phyloP scores from a whole-genome alignment of 345 rosid genomes.

The Bruguiera parviflora region DNA sequence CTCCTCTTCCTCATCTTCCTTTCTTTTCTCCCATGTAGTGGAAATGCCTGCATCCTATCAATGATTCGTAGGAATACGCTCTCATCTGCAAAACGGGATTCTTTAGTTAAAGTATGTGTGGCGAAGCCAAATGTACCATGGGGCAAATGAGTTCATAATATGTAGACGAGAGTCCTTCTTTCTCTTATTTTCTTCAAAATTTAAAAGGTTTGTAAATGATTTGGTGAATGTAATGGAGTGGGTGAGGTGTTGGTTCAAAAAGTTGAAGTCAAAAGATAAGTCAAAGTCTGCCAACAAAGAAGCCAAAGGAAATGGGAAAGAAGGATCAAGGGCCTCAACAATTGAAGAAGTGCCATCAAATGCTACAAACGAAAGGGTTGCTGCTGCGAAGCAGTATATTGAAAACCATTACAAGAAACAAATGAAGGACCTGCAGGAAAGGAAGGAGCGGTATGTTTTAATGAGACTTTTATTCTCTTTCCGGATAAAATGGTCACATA shows the following conservation, averaged over 20 bases:
- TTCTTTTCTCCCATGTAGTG: constrained; percentile 12
- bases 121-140: constrained; percentile 20
- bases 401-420: constrained; percentile 96
- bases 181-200: background rate
- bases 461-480: constrained; percentile 10
- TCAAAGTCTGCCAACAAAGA: constrained; percentile 62
- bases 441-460: constrained; percentile 76
- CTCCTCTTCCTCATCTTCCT: background rate
- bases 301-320: constrained; percentile 49
- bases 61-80: background rate
- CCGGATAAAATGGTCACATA: constrained; percentile 7
- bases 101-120: constrained; percentile 15
- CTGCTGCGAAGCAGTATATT: constrained; percentile 93
- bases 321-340: constrained; percentile 48
- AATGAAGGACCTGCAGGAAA: constrained; percentile 75
- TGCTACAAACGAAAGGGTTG: constrained; percentile 85
- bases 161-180: background rate
- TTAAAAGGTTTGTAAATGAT: constrained; percentile 5
- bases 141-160: constrained; percentile 4
- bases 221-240: constrained; percentile 52
- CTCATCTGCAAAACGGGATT: constrained; percentile 10
- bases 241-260: constrained; percentile 68
- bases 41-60: constrained; percentile 13
- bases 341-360: constrained; percentile 84
- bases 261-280: constrained; percentile 67